Percentiles rank a stretch among this genome's conserved stretches.
These are phyloP conservation scores for Trichoderma hamatum DNA, from an alignment of 2,329 filamentous ascomycete species.

Conservation along the genomic window DNA sequence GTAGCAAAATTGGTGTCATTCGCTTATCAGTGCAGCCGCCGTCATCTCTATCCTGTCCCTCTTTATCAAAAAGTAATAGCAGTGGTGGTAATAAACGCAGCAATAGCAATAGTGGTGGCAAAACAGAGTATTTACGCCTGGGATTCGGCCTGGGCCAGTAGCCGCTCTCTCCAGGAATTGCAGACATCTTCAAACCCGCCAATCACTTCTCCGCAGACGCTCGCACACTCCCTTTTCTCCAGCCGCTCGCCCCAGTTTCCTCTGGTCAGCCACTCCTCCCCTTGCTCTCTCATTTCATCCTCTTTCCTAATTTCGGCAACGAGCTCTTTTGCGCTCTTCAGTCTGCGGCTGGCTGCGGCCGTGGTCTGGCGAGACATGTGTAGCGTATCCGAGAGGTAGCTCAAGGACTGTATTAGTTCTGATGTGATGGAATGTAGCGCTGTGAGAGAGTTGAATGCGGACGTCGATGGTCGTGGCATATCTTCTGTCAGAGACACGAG, in stretches of 20 bases:
- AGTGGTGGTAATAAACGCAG: not conserved
- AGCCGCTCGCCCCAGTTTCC: conserved; percentile 84
- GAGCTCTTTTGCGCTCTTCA: conserved; percentile 82
- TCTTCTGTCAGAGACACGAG: conserved; percentile 65
- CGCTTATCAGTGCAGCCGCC: conserved; percentile 26
- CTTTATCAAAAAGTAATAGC: not conserved
- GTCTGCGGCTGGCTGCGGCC: conserved; percentile 74
- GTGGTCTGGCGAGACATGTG: conserved; percentile 94
- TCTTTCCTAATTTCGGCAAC: conserved; percentile 84
- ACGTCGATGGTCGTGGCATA: conserved; percentile 66
- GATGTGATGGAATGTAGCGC: conserved; percentile 70
- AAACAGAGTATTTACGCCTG: conserved; percentile 39
- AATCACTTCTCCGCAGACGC: conserved; percentile 83
- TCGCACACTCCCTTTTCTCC: conserved; percentile 76
- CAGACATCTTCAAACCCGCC: conserved; percentile 91
- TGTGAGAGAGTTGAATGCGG: conserved; percentile 67
- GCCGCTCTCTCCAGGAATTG: conserved; percentile 76
- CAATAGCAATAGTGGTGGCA: not conserved
- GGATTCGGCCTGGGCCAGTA: conserved; percentile 67
- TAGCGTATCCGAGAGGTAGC: conserved; percentile 84
- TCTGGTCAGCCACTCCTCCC: conserved; percentile 76
- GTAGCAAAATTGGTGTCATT: conserved; percentile 5
- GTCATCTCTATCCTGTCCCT: conserved; percentile 11
- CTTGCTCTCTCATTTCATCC: conserved; percentile 79
- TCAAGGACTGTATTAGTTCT: conserved; percentile 77